phyloP scores from a whole-genome alignment of 495 filamentous ascomycete species.

The Platismatia glauca region DNA sequence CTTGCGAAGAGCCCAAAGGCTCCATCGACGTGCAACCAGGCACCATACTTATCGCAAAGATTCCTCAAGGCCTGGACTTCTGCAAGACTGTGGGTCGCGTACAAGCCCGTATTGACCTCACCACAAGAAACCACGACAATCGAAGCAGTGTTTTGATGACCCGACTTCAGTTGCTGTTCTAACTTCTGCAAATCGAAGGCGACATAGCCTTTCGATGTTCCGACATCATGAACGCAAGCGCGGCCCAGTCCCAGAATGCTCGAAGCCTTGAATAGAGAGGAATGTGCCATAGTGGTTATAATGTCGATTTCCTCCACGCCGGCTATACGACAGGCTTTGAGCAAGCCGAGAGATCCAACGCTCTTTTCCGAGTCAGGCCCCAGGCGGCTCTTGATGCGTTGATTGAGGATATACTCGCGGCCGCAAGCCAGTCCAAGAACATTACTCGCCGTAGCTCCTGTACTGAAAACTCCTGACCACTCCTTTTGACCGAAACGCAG shows the following conservation, averaged over 20 bases:
- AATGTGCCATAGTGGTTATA: constrained; percentile 73
- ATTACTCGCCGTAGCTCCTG: constrained; percentile 81
- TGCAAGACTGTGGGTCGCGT: constrained; percentile 51
- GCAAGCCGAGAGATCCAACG: constrained; percentile 61
- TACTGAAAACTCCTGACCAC: constrained; percentile 66
- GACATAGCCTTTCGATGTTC: constrained; percentile 44
- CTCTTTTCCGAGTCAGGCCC: constrained; percentile 26
- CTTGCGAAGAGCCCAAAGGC: constrained; percentile 84
- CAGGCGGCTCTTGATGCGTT: constrained; percentile 25
- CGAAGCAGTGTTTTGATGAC: constrained; percentile 44
- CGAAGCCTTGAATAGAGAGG: constrained; percentile 73
- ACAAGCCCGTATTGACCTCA: constrained; percentile 86
- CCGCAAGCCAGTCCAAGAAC: constrained; percentile 72
- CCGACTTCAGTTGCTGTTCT: constrained; percentile 41
- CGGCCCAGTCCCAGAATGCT: constrained; percentile 72
- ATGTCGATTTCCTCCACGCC: constrained; percentile 62
- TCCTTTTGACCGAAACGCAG: constrained; percentile 47
- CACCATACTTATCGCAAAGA: constrained; percentile 63
- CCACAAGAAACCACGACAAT: constrained; percentile 75
- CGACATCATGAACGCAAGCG: constrained; percentile 53
- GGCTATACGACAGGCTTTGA: constrained; percentile 53
- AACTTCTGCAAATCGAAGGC: constrained; percentile 56
- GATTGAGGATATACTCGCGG: constrained; percentile 54
- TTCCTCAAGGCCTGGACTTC: constrained; percentile 56
- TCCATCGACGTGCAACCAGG: constrained; percentile 88